A percentile compares a stretch with the other conserved stretches of the same genome.
phyloP scores from a whole-genome alignment of 2,329 filamentous ascomycete species.

The Ophiostoma piceae region DNA sequence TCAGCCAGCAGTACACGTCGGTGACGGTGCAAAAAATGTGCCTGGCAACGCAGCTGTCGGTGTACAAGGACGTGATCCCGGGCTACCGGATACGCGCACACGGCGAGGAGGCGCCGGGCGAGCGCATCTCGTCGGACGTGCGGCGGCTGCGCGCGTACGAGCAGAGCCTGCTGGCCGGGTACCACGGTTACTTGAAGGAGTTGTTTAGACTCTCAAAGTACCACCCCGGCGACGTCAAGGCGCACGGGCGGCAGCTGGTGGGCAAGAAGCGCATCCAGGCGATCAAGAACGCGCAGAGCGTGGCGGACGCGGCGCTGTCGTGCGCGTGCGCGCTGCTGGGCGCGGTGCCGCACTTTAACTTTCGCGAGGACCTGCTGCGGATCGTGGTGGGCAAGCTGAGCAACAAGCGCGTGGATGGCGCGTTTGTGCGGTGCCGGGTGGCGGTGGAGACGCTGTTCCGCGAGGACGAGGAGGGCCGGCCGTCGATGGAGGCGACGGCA shows the following conservation, averaged over 20 bases:
- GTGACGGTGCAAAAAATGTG: constrained; percentile 77
- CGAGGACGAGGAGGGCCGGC: constrained; percentile 83
- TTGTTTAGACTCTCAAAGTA: constrained; percentile 63
- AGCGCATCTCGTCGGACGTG: constrained; percentile 89
- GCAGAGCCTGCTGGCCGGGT: constrained; percentile 77
- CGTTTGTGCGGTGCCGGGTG: constrained; percentile 71
- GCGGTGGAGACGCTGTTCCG: constrained; percentile 77
- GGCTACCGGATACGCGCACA: constrained; percentile 89
- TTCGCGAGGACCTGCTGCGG: constrained; percentile 78
- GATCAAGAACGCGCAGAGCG: constrained; percentile 32
- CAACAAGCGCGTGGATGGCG: constrained; percentile 61
- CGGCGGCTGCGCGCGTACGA: constrained; percentile 77
- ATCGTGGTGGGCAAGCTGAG: constrained; percentile 83
- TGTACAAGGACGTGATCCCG: constrained; percentile 94
- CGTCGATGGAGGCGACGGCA: constrained; percentile 79
- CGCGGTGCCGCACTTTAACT: constrained; percentile 94
- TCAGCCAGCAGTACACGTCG: constrained; percentile 64
- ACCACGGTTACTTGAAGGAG: constrained; percentile 76
- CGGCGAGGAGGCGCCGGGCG: constrained; percentile 64
- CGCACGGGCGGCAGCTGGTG: constrained; percentile 34
- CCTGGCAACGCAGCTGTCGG: constrained; percentile 76
- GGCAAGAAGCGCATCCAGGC: constrained; percentile 20
- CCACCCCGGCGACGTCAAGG: constrained; percentile 4
- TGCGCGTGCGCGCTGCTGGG: constrained; percentile 79
- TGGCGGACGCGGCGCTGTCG: constrained; percentile 72